Evolutionary conservation across 139 green algal species (phyloP).

Genomic region (Chlamydomonas sp.): DNA sequence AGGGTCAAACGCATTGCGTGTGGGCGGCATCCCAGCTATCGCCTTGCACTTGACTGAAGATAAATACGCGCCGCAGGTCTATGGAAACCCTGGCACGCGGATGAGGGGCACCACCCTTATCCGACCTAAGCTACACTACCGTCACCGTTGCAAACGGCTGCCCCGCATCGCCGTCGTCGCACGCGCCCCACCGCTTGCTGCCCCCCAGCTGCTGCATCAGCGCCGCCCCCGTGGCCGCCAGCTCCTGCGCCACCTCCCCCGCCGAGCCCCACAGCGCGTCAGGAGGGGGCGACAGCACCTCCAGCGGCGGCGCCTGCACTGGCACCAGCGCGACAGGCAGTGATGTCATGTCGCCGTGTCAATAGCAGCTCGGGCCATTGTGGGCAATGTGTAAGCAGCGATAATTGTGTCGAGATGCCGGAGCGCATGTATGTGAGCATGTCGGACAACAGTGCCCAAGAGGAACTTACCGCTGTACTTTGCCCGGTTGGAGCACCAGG

Average conservation of each 20-base stretch:
- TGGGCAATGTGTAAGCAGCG: too few species aligned
- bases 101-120: not conserved
- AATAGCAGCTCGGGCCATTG: too few species aligned
- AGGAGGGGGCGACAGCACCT: constrained; percentile 9
- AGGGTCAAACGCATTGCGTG: too few species aligned
- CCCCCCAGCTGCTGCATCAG: not conserved
- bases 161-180: not conserved
- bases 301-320: too few species aligned
- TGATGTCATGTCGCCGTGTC: too few species aligned
- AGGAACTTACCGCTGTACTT: too few species aligned
- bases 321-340: not conserved
- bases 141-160: not conserved
- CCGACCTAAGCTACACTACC: not conserved
- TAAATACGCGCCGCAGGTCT: not conserved
- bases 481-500: too few species aligned
- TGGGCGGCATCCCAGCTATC: not conserved
- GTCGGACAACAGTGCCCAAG: too few species aligned
- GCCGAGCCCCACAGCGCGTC: not conserved
- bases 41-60: not conserved
- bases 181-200: not conserved
- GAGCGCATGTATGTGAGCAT: too few species aligned
- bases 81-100: not conserved
- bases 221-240: constrained; percentile 30
- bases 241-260: not conserved
- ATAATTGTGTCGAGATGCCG: too few species aligned